Evolutionary conservation across 345 rosid species (phyloP), one percentile per base, ranked within the genome.

Genomic region (Brassica carinata): DNA sequence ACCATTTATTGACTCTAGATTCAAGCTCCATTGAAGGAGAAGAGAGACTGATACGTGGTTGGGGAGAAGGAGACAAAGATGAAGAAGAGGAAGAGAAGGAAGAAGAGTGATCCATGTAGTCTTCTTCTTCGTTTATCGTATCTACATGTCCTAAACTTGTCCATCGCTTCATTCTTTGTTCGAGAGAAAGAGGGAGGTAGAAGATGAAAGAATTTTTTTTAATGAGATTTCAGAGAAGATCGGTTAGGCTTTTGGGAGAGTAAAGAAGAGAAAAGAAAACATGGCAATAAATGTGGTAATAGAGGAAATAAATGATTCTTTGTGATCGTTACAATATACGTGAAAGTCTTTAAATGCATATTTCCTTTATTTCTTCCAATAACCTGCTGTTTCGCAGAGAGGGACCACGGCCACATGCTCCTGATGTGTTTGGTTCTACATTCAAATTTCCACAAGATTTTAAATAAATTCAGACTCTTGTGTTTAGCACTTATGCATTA

Each of bases 111-210:
- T 84, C 83, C 34, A 63, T 59, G 36, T 83, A 91, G 57, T 73
- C 71, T 73, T 92, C 98, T 73, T 94, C 98, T 64, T 92, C 98
- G 26, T 92, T 85, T 19, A 94, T 94, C 18, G 98, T 94, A 27
- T 91, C 92, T 0, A 90, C 97, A 6, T 83, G 80, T 27, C 97
- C 94, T 64, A 91, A 69, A 64, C 84, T 88, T 64, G 81, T 81
- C 92, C 91, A 88, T 55, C 81, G 74, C 74, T 79, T 87, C 92
- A 88, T 90, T 40, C 15, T 55, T 6, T 48, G 19, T 14, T 61
- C 14, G 26, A 4, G 26, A 57, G 71, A 51, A 7, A 15, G 59
- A 53, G 19, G 9, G 59, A 53, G 19, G 53, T 30, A 48, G 34
- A 53, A 26, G 26, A 74, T 9, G 31, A 67, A 26, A 69, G 63